Conservation (phyloP, 2,329 filamentous ascomycete genomes). For the Hymenoscyphus infarciens region DNA sequence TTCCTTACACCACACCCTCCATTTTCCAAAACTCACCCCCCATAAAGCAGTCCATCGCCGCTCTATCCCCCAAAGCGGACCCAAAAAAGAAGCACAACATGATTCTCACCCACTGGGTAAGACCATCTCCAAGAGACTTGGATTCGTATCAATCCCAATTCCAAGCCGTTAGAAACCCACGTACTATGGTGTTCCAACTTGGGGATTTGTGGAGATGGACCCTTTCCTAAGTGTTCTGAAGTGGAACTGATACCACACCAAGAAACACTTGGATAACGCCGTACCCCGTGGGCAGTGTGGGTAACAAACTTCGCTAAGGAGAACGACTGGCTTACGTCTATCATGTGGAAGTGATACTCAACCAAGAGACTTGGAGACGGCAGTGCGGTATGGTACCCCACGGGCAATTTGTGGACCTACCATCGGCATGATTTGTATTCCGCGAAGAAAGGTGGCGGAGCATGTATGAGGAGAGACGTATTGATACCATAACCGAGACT, state of each 20-base stretch:
- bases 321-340: neutral
- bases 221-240: neutral
- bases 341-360: neutral
- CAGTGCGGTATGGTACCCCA: neutral
- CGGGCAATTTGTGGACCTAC: neutral
- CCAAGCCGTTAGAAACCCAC: slow-evolving; percentile 2
- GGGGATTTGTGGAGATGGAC: neutral
- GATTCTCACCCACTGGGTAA: neutral
- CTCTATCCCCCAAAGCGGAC: neutral
- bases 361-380: neutral
- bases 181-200: neutral
- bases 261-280: neutral
- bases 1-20: neutral
- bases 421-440: neutral
- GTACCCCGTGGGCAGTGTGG: neutral
- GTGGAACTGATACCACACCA: neutral
- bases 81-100: neutral
- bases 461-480: neutral
- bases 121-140: neutral
- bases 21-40: neutral
- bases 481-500: neutral
- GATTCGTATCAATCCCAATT: neutral
- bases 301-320: slow-evolving; percentile 1
- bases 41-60: neutral
- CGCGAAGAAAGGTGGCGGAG: neutral